Evolutionary conservation across 2,329 filamentous ascomycete species (phyloP).

Genomic region (Aspergillus pseudoglaucus): DNA sequence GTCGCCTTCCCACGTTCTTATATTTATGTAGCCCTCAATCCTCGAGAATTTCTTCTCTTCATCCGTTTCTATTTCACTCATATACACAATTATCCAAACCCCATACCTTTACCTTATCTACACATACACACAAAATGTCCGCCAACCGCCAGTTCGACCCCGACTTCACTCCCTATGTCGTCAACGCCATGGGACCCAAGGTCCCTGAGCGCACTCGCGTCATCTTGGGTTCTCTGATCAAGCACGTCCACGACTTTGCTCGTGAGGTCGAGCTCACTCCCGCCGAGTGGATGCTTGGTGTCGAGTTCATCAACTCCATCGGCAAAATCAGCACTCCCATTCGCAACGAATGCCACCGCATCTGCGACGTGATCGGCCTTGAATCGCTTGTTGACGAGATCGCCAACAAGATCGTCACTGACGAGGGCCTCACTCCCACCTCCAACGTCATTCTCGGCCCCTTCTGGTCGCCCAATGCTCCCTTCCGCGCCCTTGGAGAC

Average conservation of each 20-base stretch:
- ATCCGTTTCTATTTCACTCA: not conserved
- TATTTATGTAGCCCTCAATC: too few relatives aligned
- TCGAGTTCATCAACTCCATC: constrained; percentile 68
- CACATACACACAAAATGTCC: constrained; percentile 10
- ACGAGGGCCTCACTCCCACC: constrained; percentile 58
- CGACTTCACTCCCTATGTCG: constrained; percentile 64
- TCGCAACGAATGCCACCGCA: constrained; percentile 66
- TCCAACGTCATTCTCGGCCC: constrained; percentile 70
- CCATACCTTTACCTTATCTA: not conserved
- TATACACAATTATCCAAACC: not conserved
- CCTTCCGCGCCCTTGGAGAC: constrained; percentile 62
- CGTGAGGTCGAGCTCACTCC: constrained; percentile 70
- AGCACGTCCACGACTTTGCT: constrained; percentile 70
- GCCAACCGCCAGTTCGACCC: constrained; percentile 4
- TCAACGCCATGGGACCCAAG: constrained; percentile 67
- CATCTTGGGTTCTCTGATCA: constrained; percentile 59
- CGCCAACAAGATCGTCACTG: constrained; percentile 59
- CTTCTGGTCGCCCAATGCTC: constrained; percentile 70
- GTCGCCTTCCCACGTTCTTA: too few relatives aligned
- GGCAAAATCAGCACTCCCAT: constrained; percentile 62
- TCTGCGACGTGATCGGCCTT: constrained; percentile 67
- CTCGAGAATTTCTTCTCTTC: not conserved
- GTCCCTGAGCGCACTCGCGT: constrained; percentile 58
- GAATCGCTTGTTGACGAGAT: constrained; percentile 76
- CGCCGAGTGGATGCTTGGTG: constrained; percentile 70